phyloP scores from a whole-genome alignment of 768 basidiomycete genomes.

The Nevesoporus exiguus region DNA sequence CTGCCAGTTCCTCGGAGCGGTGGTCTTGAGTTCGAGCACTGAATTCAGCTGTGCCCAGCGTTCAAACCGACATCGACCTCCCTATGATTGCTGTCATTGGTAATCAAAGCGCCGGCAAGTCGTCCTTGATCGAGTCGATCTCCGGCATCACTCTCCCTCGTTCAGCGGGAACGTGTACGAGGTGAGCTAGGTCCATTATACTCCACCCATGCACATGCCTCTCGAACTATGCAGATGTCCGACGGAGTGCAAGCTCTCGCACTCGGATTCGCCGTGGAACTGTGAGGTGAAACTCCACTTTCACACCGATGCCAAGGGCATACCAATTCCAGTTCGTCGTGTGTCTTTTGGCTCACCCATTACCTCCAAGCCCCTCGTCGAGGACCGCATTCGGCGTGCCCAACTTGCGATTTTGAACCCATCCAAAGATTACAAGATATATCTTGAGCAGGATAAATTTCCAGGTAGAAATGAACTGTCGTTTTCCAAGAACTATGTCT shows the following conservation, averaged over 20 bases:
- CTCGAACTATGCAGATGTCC: neutral
- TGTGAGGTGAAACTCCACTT: neutral
- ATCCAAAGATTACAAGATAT: neutral
- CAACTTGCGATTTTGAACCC: slow-evolving; percentile 4
- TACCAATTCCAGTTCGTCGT: neutral
- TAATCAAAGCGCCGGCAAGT: slow-evolving; percentile 1
- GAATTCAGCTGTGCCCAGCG: neutral
- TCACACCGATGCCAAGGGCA: neutral
- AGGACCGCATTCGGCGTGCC: neutral
- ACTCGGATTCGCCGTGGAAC: neutral
- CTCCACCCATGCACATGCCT: neutral
- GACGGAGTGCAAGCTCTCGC: slow-evolving; percentile 3
- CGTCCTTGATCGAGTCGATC: neutral
- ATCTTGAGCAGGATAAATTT: neutral
- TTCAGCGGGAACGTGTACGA: neutral
- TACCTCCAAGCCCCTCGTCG: neutral
- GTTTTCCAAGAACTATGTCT: slow-evolving; percentile 4
- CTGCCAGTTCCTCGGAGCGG: neutral
- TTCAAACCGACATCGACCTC: slow-evolving; percentile 3
- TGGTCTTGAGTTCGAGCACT: neutral
- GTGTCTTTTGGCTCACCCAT: neutral
- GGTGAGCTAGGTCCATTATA: neutral
- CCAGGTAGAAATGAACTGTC: neutral
- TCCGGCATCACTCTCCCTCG: slow-evolving; percentile 1
- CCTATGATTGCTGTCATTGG: slow-evolving; percentile 4